Evolutionary conservation across 768 basidiomycete genomes (phyloP).

Genomic region (Baorangia bicolor): DNA sequence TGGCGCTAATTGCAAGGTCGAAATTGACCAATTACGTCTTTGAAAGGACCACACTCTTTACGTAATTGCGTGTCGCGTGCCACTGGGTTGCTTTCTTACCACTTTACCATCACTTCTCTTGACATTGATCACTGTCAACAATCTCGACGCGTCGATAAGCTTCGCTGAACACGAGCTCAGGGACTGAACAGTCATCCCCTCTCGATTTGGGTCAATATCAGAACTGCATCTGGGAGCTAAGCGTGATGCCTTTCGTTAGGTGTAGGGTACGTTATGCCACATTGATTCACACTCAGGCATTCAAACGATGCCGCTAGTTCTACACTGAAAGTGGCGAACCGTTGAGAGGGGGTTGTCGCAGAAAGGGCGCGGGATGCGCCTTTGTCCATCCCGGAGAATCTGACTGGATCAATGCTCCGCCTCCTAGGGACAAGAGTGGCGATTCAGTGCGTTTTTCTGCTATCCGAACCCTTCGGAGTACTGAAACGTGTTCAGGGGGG

Average conservation of each 20-base stretch:
- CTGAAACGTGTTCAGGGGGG: slow-evolving; percentile 3
- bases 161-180: neutral
- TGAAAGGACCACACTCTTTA: neutral
- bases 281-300: slow-evolving; percentile 1
- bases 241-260: slow-evolving; percentile 22
- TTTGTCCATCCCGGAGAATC: slow-evolving; percentile 33
- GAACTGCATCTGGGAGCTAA: neutral
- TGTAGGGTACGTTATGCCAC: slow-evolving; percentile 24
- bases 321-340: slow-evolving; percentile 34
- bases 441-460: slow-evolving; percentile 15
- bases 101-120: neutral
- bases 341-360: slow-evolving; percentile 26
- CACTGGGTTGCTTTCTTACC: neutral
- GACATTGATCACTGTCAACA: neutral
- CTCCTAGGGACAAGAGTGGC: slow-evolving; percentile 15
- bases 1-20: neutral
- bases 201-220: neutral
- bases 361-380: slow-evolving; percentile 18
- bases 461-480: neutral
- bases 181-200: neutral
- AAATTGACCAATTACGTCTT: neutral
- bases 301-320: slow-evolving; percentile 16
- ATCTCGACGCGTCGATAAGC: slow-evolving; percentile 3
- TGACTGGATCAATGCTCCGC: slow-evolving; percentile 23
- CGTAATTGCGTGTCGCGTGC: neutral